phyloP scores from a whole-genome alignment of 176 grass and related monocot genomes.

The Oryza longistaminata region DNA sequence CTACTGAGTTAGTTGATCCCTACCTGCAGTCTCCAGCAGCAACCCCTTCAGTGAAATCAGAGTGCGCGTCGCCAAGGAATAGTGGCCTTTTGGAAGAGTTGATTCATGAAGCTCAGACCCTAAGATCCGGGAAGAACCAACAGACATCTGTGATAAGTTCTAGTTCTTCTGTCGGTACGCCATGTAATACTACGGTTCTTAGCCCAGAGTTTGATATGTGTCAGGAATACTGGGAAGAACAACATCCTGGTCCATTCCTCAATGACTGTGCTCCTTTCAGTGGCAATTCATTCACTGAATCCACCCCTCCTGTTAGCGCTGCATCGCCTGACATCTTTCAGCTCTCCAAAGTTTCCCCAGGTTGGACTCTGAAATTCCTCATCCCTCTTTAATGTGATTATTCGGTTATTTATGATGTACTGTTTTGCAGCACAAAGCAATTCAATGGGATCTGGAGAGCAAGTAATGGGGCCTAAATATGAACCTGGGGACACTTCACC shows the following conservation, averaged over 20 bases:
- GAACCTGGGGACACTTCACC: constrained; percentile 49
- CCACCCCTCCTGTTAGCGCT: constrained; percentile 33
- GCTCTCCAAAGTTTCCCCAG: constrained; percentile 43
- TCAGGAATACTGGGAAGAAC: constrained; percentile 59
- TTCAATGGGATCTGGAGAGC: constrained; percentile 41
- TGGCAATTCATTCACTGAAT: constrained; percentile 50
- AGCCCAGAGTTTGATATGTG: constrained; percentile 55
- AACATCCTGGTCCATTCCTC: constrained; percentile 35
- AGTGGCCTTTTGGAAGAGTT: constrained; percentile 87
- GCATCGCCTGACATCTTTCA: constrained; percentile 40
- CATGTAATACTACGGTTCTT: constrained; percentile 37
- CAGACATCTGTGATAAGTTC: constrained; percentile 53
- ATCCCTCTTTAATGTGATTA: background rate
- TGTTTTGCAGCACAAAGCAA: constrained; percentile 44
- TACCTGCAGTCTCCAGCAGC: constrained; percentile 58
- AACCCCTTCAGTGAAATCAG: constrained; percentile 60
- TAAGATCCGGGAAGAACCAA: constrained; percentile 55
- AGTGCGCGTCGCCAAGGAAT: constrained; percentile 53
- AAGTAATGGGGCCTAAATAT: constrained; percentile 16
- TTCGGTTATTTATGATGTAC: constrained; percentile 21
- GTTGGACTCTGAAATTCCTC: constrained; percentile 3
- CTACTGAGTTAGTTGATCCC: constrained; percentile 57
- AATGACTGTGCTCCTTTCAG: constrained; percentile 45
- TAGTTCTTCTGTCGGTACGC: constrained; percentile 62
- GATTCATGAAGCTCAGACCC: constrained; percentile 62